A percentile compares a stretch with the other conserved stretches of the same genome.
phyloP scores from a whole-genome alignment of 176 grass and related monocot genomes.

The Elymus sibiricus region DNA sequence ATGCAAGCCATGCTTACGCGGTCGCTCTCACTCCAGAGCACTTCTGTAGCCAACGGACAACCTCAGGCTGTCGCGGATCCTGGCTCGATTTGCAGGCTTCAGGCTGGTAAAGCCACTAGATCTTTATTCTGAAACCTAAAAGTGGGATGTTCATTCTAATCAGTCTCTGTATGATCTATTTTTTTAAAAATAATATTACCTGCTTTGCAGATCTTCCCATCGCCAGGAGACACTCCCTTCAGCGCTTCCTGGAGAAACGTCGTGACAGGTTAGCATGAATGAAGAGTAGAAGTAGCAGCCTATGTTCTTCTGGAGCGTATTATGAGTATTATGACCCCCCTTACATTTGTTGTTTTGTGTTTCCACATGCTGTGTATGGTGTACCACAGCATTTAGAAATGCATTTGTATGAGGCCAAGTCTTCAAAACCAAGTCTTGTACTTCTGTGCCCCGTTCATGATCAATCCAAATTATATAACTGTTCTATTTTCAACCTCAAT shows the following conservation, averaged over 20 bases:
- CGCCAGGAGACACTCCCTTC: constrained; percentile 93
- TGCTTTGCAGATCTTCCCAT: constrained; percentile 68
- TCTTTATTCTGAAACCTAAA: background rate
- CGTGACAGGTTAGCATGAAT: constrained; percentile 72
- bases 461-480: background rate
- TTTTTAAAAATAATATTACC: background rate
- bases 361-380: background rate
- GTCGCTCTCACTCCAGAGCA: constrained; percentile 82
- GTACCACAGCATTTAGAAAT: background rate
- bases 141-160: background rate
- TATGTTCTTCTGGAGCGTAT: background rate
- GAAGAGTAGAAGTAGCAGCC: background rate
- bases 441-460: background rate
- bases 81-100: constrained; percentile 69
- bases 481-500: background rate
- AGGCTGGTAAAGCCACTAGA: constrained; percentile 56
- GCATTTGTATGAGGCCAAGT: background rate
- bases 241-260: constrained; percentile 91
- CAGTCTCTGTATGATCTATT: background rate
- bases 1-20: constrained; percentile 57
- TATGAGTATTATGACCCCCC: background rate
- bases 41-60: constrained; percentile 48
- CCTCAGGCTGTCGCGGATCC: constrained; percentile 42
- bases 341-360: background rate
- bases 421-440: background rate